phyloP scores from a whole-genome alignment of 345 rosid genomes.

The Schrenkiella parvula region DNA sequence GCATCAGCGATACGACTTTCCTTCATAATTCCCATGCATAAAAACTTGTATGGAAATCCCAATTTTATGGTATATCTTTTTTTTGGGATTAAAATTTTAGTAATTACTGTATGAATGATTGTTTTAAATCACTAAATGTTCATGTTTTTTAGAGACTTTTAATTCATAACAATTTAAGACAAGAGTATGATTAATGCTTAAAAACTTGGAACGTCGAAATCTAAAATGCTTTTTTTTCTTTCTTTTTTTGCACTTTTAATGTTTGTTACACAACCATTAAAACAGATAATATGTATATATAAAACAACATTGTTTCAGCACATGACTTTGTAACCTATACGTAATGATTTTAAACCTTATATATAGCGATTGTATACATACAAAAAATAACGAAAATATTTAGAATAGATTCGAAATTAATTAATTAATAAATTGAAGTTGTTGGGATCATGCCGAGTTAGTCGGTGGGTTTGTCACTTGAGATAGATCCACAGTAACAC shows the following conservation, averaged over 20 bases:
- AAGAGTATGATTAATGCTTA: background rate
- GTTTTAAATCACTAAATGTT: background rate
- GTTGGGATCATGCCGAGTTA: background rate
- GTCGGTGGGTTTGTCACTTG: constrained; percentile 34
- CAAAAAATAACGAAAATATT: background rate
- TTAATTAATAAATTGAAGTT: background rate
- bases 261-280: background rate
- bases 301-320: background rate
- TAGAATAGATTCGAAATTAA: background rate
- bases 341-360: background rate
- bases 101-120: background rate
- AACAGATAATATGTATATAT: background rate
- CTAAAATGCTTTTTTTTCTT: background rate
- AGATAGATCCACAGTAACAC: constrained; percentile 2
- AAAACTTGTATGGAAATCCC: background rate
- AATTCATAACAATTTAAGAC: background rate
- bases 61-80: background rate
- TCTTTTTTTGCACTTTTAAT: background rate
- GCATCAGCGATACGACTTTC: constrained; percentile 6
- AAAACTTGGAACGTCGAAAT: background rate
- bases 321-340: too few species aligned
- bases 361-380: background rate
- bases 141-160: background rate
- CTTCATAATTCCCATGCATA: constrained; percentile 8
- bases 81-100: background rate